Evolutionary conservation across 768 basidiomycete genomes (phyloP).

Genomic region (Phallus indusiatus): DNA sequence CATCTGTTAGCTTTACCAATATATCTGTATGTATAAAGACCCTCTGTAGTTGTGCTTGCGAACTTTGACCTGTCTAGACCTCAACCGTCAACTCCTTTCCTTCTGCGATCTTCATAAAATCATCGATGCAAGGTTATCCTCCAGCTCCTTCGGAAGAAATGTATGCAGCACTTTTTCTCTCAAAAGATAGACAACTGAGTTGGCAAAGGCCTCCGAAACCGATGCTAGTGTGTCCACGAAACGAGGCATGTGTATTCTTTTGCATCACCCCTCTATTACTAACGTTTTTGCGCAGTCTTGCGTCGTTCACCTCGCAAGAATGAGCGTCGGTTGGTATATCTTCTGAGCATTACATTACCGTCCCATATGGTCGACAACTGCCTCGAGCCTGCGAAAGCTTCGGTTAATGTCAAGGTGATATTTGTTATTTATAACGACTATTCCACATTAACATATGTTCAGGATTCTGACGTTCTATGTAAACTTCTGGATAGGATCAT

Average conservation of each 20-base stretch:
- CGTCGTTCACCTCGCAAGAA: slow-evolving; percentile 71
- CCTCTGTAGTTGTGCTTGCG: too few relatives aligned
- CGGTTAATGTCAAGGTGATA: slow-evolving; percentile 57
- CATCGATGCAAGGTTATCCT: slow-evolving; percentile 56
- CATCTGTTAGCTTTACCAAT: slow-evolving; percentile 67
- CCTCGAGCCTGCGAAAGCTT: slow-evolving; percentile 67
- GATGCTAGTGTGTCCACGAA: slow-evolving; percentile 40
- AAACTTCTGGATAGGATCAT: slow-evolving; percentile 50
- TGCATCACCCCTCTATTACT: slow-evolving; percentile 14
- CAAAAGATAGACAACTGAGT: slow-evolving; percentile 2
- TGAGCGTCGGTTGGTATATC: slow-evolving; percentile 76
- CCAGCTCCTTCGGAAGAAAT: slow-evolving; percentile 66
- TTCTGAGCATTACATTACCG: slow-evolving; percentile 66
- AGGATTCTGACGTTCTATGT: slow-evolving; percentile 53
- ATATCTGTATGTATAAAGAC: slow-evolving; percentile 69
- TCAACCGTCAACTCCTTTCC: slow-evolving; percentile 68
- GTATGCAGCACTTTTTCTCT: slow-evolving; percentile 30
- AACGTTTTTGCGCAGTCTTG: slow-evolving; percentile 27
- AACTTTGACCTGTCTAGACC: slow-evolving; percentile 44
- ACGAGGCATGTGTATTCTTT: slow-evolving; percentile 26
- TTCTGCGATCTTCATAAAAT: slow-evolving; percentile 56
- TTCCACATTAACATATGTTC: background rate
- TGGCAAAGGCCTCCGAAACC: slow-evolving; percentile 57
- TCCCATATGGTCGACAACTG: slow-evolving; percentile 62
- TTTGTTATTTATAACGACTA: background rate